A percentile compares a stretch with the other conserved stretches of the same genome.
phyloP scores from a whole-genome alignment of 164 flowering plant genomes.

The Vitis riparia region DNA sequence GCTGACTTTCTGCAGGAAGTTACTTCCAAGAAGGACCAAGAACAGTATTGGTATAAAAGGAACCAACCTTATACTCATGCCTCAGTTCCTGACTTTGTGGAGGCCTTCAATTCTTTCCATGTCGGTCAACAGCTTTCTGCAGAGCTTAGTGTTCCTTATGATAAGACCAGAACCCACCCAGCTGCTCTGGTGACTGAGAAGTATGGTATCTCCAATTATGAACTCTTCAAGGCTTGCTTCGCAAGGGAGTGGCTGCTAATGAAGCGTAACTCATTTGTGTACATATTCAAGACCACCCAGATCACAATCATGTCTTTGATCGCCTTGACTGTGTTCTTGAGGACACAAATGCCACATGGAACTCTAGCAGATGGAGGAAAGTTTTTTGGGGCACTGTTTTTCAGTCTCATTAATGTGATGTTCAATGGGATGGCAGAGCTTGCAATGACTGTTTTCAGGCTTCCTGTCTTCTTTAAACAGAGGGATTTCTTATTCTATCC shows the following conservation, averaged over 20 bases:
- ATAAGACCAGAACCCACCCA: conserved; percentile 51
- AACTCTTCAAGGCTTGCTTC: conserved; percentile 72
- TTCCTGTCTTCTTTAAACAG: conserved; percentile 64
- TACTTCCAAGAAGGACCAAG: conserved; percentile 66
- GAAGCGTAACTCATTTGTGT: conserved; percentile 40
- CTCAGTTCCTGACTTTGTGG: conserved; percentile 51
- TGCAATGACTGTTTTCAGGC: conserved; percentile 54
- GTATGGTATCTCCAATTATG: conserved; percentile 66
- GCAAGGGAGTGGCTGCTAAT: conserved; percentile 57
- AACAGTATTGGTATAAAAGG: conserved; percentile 57
- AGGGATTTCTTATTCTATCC: conserved; percentile 61
- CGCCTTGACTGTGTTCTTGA: conserved; percentile 52
- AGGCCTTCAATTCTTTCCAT: conserved; percentile 51
- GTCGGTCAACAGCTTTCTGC: conserved; percentile 45
- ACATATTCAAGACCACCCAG: conserved; percentile 67
- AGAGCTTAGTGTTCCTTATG: conserved; percentile 58
- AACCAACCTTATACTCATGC: conserved; percentile 42
- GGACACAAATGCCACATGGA: conserved; percentile 56
- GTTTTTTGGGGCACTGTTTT: conserved; percentile 59
- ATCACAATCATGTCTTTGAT: conserved; percentile 69
- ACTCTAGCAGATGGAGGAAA: conserved; percentile 39
- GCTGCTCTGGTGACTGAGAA: conserved; percentile 64
- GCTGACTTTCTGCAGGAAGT: conserved; percentile 78
- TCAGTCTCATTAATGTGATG: conserved; percentile 60
- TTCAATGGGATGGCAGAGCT: conserved; percentile 66